phyloP scores from a whole-genome alignment of 192 early-diverging fungal genomes.

The Phlyctochytrium planicorne region DNA sequence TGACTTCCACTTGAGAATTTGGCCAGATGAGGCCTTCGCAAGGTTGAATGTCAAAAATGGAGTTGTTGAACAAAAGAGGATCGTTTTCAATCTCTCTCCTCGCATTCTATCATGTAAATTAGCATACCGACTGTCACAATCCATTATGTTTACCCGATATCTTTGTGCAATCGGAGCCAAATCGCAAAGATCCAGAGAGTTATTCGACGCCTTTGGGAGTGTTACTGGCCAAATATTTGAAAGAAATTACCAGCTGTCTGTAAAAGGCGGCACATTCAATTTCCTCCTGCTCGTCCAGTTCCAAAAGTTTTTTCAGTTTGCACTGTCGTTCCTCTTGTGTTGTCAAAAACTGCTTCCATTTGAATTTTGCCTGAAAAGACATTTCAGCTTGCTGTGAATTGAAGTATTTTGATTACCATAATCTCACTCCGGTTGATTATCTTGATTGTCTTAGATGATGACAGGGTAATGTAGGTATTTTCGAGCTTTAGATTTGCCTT shows the following conservation, averaged over 20 bases:
- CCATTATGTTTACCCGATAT: slow-evolving; percentile 31
- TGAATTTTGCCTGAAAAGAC: slow-evolving; percentile 40
- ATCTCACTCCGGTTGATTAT: slow-evolving; percentile 52
- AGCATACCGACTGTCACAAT: slow-evolving; percentile 22
- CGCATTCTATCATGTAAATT: slow-evolving; percentile 38
- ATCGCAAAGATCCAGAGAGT: slow-evolving; percentile 24
- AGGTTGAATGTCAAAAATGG: slow-evolving; percentile 46
- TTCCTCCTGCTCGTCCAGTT: slow-evolving; percentile 34
- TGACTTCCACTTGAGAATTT: slow-evolving; percentile 45
- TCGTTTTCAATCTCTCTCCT: slow-evolving; percentile 37
- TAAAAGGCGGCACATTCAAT: slow-evolving; percentile 32
- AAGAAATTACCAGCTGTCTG: slow-evolving; percentile 17
- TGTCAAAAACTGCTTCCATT: slow-evolving; percentile 55
- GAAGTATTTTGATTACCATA: slow-evolving; percentile 33
- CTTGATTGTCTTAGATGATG: slow-evolving; percentile 42
- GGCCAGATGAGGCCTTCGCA: slow-evolving; percentile 55
- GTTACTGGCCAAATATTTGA: not conserved
- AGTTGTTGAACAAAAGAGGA: slow-evolving; percentile 37
- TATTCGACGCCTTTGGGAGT: slow-evolving; percentile 17
- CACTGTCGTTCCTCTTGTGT: slow-evolving; percentile 44
- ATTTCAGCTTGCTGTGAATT: not conserved
- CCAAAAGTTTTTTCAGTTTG: slow-evolving; percentile 27
- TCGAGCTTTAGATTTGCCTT: slow-evolving; percentile 45
- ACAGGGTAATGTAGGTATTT: slow-evolving; percentile 53
- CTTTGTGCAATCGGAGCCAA: slow-evolving; percentile 33